Evolutionary conservation across 164 flowering plant species (phyloP), one percentile per base, ranked within the genome.

Genomic region (Nelumbo lutea): DNA sequence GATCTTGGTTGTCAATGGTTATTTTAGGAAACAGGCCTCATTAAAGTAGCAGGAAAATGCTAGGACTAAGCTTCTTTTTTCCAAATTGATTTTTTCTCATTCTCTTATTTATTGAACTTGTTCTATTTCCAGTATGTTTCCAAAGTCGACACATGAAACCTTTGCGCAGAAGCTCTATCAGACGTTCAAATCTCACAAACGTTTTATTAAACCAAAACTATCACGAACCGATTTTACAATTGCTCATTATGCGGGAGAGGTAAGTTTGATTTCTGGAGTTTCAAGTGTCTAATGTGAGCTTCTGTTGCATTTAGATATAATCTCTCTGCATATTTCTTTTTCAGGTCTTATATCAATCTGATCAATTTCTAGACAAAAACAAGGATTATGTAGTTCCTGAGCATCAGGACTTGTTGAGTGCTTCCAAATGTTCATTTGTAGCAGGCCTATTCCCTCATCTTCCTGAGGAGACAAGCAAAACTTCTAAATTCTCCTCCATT

Each of bases 241-340:
- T 73, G 79, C 83, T 78, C 98, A 93, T 79, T 93, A 89, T 87
- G 97, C 98, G 61, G 98, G 98, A 67, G 98, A 93, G 80, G 98
- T 93, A 62, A 78, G 82, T 50, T 68, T 62, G 51, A 66, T 70
- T 53, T 48, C 48, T 51, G 9, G 53, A 5, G 41, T 39, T 62
- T 65, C 60, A 64, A 46, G 5, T 66, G 9, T 62, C 62, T 53
- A 61, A 57, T 70, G 42, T 50, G 13, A 15, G 62, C 64, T 66
- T 56, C 5, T 62, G 62, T 62, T 70, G 44, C 51, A 44, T 53
- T 59, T 58, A 61, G 61, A 64, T 70, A 41, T 65, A 44, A 69
- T 76, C 55, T 48, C 67, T 65, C 68, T 73, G 62, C 62, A 64
- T 59, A 66, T 76, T 68, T 45, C 70, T 44, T 77, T 71, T 74